These are phyloP conservation scores for Nasturtium officinale DNA, from an alignment of 345 rosid genomes.

Conservation along the genomic window DNA sequence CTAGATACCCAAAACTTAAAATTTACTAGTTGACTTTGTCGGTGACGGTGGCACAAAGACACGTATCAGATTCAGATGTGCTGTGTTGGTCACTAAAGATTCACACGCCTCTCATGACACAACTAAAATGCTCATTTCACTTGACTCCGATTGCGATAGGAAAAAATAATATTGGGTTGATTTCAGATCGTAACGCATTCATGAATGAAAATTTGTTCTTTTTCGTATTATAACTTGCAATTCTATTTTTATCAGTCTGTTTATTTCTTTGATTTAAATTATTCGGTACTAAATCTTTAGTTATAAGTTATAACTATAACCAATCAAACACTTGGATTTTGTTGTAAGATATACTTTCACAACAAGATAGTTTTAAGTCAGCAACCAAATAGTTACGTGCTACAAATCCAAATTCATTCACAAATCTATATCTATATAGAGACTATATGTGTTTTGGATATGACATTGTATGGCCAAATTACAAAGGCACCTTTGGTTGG, in stretches of 20 bases:
- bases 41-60: constrained; percentile 27
- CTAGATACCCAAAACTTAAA: background rate
- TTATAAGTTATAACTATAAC: no score
- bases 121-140: constrained; percentile 21
- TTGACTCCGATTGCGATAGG: background rate
- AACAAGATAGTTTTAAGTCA: background rate
- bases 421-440: background rate
- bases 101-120: constrained; percentile 30
- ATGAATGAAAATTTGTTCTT: background rate
- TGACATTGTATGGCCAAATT: constrained; percentile 17
- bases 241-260: background rate
- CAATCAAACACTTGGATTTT: background rate
- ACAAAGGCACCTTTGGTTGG: constrained; percentile 28
- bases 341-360: background rate
- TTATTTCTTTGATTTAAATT: background rate
- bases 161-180: background rate
- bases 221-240: background rate
- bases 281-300: no score
- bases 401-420: background rate
- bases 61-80: constrained; percentile 19
- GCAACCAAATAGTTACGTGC: no score
- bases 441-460: constrained; percentile 11
- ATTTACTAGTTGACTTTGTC: constrained; percentile 7
- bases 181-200: background rate
- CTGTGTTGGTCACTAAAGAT: constrained; percentile 28